Evolutionary conservation across 2,329 filamentous ascomycete genomes (phyloP), one percentile per base, ranked within the genome.

Genomic region (Monilinia fructicola): DNA sequence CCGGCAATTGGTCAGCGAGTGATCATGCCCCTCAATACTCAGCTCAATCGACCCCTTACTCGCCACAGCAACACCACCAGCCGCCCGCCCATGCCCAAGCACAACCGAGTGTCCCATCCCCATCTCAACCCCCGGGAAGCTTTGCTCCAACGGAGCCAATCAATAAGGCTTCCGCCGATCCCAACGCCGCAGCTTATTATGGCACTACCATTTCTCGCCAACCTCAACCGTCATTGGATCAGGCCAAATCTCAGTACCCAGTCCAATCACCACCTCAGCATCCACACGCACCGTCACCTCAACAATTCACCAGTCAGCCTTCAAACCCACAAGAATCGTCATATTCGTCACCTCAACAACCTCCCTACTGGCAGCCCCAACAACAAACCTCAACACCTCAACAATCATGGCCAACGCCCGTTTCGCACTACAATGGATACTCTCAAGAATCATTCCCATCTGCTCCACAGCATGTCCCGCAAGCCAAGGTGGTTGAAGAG

Each of bases 401-500:
- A 74, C 81, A 74, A 73, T 76, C 78, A 66, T 82, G 78, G 64
- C 65, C 65, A 26, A 56, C 66, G 26, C 67, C 74, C 46, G 67
- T 55, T 10, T 54, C 75, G 53, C 79, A 78, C 3, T 85, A 86
- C 68, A 69, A 76, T 14, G 80, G 81, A 9, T 88, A 86, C 72
- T 79, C 78, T 3, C 85, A 86, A 73, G 85, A 88, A 31, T 79
- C 84, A 3, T 91, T 92, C 73, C 90, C 90, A 1, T 81, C 84
- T 2, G 86, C 85, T 38, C 87, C 87, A 21, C 85, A 88, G 67
- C 85, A 89, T 76, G 82, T 85, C 65, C 78, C 80, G 53, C 80
- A 83, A 71, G 75, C 82, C 77, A 75, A 81, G 82, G 73, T 84
- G 0, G 83, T 90, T 56, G 91, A 94, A 78, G 91, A 94, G 78